Evolutionary conservation across 2,329 filamentous ascomycete species (phyloP), one percentile per base, ranked within the genome.

Genomic region (Fonsecaea erecta): DNA sequence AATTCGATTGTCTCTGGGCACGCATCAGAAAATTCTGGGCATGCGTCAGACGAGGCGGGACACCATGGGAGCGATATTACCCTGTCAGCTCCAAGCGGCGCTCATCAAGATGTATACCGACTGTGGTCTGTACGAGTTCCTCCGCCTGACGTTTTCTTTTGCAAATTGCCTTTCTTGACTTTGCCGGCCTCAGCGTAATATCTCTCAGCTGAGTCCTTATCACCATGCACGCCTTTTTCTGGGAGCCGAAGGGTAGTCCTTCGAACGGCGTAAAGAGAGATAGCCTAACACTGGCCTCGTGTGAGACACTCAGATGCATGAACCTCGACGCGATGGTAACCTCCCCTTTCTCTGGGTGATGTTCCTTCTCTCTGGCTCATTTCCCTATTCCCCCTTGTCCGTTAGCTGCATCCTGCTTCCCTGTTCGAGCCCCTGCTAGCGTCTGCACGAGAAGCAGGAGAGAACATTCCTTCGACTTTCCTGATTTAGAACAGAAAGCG

Each of bases 401-500:
- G 43, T 30, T 51, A 35, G 57, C 26, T 30, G 57, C 43, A 48
- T 52, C 14, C 46, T 51, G 28, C 28, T n/a, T 52, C 30, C 46
- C 14, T 37, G 16, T 52, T 28, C 43, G 30, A 35, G n/a, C 16
- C 30, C 18, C 18, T 59, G 56, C 57, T 9, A 48, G 28, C 43
- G 46, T 14, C 43, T 35, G 57, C 34, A 28, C 12, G 16, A 60
- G 57, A 60, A 60, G 57, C 30, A 8, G 43, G 40, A 60, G 57
- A 52, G 57, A 60, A 60, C 30, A 37, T 60, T 60, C 57, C 57
- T 37, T 28, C 4, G 57, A 52, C 57, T 60, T 60, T 60, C 57
- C 57, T 60, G n/a, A 21, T 26, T 21, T 21, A 26, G 57, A 11
- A 37, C 32, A 34, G 57, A 26, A 4, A 48, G 43, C 32, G 28